A percentile compares a stretch with the other conserved stretches of the same genome.
phyloP scores from a whole-genome alignment of 805 yeast genomes.

The Kuraishia capsulata region DNA sequence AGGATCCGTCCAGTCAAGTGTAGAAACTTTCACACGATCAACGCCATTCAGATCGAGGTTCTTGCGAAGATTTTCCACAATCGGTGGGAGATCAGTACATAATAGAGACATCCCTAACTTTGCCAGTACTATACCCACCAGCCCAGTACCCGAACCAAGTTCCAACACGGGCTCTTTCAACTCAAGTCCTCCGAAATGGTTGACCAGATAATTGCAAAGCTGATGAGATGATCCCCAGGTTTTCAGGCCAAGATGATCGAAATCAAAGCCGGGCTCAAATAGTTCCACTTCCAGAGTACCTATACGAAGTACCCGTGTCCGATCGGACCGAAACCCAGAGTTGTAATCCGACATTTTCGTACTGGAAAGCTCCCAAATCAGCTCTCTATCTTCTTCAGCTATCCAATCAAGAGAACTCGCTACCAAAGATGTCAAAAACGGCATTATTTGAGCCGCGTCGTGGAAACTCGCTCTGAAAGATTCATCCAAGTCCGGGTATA shows the following conservation, averaged over 20 bases:
- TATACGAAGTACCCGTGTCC: slow-evolving; percentile 51
- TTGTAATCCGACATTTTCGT: slow-evolving; percentile 68
- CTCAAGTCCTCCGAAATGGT: slow-evolving; percentile 4
- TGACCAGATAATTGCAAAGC: slow-evolving; percentile 32
- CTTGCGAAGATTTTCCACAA: slow-evolving; percentile 53
- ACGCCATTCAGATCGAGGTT: slow-evolving; percentile 50
- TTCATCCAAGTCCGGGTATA: background rate
- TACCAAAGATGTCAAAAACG: slow-evolving; percentile 39
- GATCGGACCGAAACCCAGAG: slow-evolving; percentile 79
- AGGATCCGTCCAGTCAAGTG: background rate
- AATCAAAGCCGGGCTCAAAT: slow-evolving; percentile 78
- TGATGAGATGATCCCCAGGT: slow-evolving; percentile 94
- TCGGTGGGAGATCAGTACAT: slow-evolving; percentile 75
- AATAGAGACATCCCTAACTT: slow-evolving; percentile 36
- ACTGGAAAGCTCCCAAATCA: slow-evolving; percentile 48
- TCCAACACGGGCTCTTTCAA: slow-evolving; percentile 41
- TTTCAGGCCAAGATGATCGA: slow-evolving; percentile 81
- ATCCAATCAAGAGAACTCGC: slow-evolving; percentile 43
- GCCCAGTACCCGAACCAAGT: slow-evolving; percentile 94
- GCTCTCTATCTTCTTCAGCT: slow-evolving; percentile 20
- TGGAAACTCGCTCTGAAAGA: background rate
- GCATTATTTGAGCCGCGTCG: slow-evolving; percentile 22
- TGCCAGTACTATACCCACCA: slow-evolving; percentile 68
- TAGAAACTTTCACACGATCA: background rate
- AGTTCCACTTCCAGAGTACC: slow-evolving; percentile 30